Percentiles rank a stretch among this genome's conserved stretches.
phyloP scores from a whole-genome alignment of 2,329 filamentous ascomycete genomes.

The Fusarium mundagurra region DNA sequence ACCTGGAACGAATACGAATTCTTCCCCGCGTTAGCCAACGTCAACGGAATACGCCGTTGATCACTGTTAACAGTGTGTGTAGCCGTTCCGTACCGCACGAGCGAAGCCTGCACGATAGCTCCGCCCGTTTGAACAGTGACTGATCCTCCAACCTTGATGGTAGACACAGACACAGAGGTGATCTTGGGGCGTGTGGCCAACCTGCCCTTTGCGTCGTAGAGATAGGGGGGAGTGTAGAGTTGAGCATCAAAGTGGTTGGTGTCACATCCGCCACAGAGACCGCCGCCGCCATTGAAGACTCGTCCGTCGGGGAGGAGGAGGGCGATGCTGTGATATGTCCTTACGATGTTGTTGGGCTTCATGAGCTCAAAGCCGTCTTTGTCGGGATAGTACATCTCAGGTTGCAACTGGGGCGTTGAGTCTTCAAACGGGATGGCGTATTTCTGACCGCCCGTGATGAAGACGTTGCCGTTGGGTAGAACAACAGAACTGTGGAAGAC shows the following conservation, averaged over 20 bases:
- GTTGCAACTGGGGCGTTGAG: slow-evolving; percentile 20
- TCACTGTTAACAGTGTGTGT: slow-evolving; percentile 34
- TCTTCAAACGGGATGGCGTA: slow-evolving; percentile 28
- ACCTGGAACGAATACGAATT: slow-evolving; percentile 24
- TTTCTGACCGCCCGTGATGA: slow-evolving; percentile 56
- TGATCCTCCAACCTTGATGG: slow-evolving; percentile 1
- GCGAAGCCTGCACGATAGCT: not conserved
- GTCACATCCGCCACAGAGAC: slow-evolving; percentile 18
- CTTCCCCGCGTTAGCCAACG: not conserved
- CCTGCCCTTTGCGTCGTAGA: slow-evolving; percentile 19
- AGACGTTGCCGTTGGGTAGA: slow-evolving; percentile 59
- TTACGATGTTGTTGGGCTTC: slow-evolving; percentile 23
- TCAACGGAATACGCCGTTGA: slow-evolving; percentile 26
- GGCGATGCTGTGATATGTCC: slow-evolving; percentile 26
- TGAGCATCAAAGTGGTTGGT: slow-evolving; percentile 36
- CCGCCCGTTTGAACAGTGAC: slow-evolving; percentile 7
- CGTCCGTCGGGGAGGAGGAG: slow-evolving; percentile 21
- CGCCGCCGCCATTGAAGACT: slow-evolving; percentile 32
- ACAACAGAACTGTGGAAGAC: slow-evolving; percentile 58
- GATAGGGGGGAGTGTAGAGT: slow-evolving; percentile 23
- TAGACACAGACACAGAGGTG: not conserved
- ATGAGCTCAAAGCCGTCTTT: slow-evolving; percentile 12
- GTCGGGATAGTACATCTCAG: slow-evolving; percentile 14
- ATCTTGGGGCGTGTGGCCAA: slow-evolving; percentile 21
- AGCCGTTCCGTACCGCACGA: slow-evolving; percentile 27